Base-by-base conservation (phyloP, 345 rosid species). In the Aegle marmelos region DNA sequence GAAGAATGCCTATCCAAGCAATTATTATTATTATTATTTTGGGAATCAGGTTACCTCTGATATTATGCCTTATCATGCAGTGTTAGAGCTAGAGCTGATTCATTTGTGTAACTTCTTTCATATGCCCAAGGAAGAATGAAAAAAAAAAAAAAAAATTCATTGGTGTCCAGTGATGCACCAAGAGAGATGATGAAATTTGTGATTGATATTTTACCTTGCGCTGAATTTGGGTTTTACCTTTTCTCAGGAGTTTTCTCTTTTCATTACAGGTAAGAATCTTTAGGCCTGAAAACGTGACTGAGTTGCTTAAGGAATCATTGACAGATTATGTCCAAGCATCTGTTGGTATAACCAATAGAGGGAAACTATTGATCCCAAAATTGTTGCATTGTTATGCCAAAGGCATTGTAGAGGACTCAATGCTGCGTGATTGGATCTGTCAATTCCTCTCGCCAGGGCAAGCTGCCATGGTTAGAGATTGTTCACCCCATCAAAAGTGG, bases 261-360 rank as follows among this genome's bases (percentile, higher is more conserved):
- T 60, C 37, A 17, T 78, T 24, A 72, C 87, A 91, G 95, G 95
- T 91, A 63, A 86, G 91, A 56, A 78, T 91, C 75, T 91, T 85
- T 89, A 83, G 41, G 68, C 90, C 93, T 4, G 88, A 81, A 76
- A 91, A 86, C 56, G 89, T 88, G 27, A 77, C 77, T 8, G 79
- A 84, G 31, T 67, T 85, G 82, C 91, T 91, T 8, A 70, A 83
- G 56, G 76, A 68, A 21, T 89, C 93, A 1, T 68, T 88, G 81
- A 80, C 82, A 78, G 91, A 91, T 57, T 91, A 89, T 70, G 82
- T 86, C 54, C 88, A 82, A 83, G 91, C 93, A 36, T 87, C 90
- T 4, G 80, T 88, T 6, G 88, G 91, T 33, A 82, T 88, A 76
- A 88, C 83, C 76, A 79, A 72, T 63, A 88, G 82, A 76, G 86